Conservation (phyloP, 257 asterid genomes). For the Rhazya stricta region DNA sequence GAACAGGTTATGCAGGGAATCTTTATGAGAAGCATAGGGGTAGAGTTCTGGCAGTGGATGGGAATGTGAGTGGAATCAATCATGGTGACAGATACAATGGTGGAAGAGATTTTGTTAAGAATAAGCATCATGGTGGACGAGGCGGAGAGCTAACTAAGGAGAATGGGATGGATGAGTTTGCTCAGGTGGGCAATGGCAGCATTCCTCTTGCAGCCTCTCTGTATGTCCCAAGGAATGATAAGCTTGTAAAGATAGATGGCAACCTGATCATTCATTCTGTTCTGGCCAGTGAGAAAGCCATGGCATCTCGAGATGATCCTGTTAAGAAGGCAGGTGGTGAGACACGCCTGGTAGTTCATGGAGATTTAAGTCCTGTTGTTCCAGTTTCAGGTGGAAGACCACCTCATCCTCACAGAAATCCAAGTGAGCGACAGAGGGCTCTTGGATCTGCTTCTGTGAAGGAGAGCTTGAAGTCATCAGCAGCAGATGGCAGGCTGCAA, state of each 20-base stretch:
- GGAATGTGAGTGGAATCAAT: slow-evolving; percentile 33
- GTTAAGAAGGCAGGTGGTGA: slow-evolving; percentile 34
- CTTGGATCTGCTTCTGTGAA: slow-evolving; percentile 49
- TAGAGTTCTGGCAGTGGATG: slow-evolving; percentile 64
- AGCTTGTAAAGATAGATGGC: slow-evolving; percentile 35
- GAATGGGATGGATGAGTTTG: slow-evolving; percentile 11
- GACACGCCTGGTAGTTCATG: slow-evolving; percentile 69
- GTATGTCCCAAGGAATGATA: slow-evolving; percentile 34
- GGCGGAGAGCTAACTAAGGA: slow-evolving; percentile 26
- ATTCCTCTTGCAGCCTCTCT: slow-evolving; percentile 30
- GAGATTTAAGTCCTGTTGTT: slow-evolving; percentile 49
- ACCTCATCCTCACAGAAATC: slow-evolving; percentile 28
- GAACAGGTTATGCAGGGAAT: slow-evolving; percentile 29
- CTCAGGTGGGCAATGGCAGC: slow-evolving; percentile 21
- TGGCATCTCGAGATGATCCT: slow-evolving; percentile 21
- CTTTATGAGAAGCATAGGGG: slow-evolving; percentile 51
- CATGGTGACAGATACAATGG: slow-evolving; percentile 31
- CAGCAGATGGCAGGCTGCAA: slow-evolving; percentile 74
- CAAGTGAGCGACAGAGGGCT: slow-evolving; percentile 38
- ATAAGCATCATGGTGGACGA: slow-evolving; percentile 27
- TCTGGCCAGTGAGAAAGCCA: slow-evolving; percentile 34
- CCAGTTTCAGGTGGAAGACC: slow-evolving; percentile 46
- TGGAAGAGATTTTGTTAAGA: slow-evolving; percentile 33
- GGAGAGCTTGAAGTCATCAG: slow-evolving; percentile 53
- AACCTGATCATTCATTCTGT: slow-evolving; percentile 34